Evolutionary conservation across 345 rosid species (phyloP), one percentile per base, ranked within the genome.

Genomic region (Sonneratia caseolaris): DNA sequence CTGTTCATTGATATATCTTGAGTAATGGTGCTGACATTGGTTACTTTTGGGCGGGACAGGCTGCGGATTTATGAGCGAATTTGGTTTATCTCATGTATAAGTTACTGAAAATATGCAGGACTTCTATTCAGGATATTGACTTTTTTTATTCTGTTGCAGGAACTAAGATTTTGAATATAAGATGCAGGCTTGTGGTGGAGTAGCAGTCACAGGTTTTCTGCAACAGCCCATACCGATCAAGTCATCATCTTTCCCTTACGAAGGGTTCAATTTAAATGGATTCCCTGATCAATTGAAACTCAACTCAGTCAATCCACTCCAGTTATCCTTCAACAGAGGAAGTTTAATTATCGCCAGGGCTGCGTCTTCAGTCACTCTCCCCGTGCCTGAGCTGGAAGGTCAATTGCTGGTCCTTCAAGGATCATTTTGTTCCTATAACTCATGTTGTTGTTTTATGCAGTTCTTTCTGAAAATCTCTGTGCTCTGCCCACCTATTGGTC

Each of bases 141-240:
- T 40, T 8, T 47, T 3, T 9, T 47, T 9, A 13, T 47, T 9
- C 13, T 47, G 51, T 57, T 57, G 64, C 64, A 57, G 35, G 35
- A 57, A 57, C 32, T 57, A 11, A n/a, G 32, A 9, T 9, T 47
- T 47, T 22, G 9, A 57, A 7, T 55, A 5, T 55, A 27, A 61
- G 36, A 90, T 89, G 89, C 84, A 83, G 70, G 81, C 88, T 74
- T 87, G 78, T 77, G 68, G 80, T 68, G 90, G 93, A 76, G 80
- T 81, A 76, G 81, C 82, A 15, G 76, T 77, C 37, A 86, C 76
- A 81, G 88, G 80, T 76, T 89, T 92, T 79, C 65, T 83, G 76
- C 96, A 84, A 76, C 91, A 86, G 62, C 82, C 86, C 15, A 45
- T 79, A 74, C 72, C 76, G 77, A 76, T 80, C 66, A 85, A 84